Percentiles rank a stretch among this genome's conserved stretches.
Evolutionary conservation across 2,329 filamentous ascomycete species (phyloP).

Genomic region (Cryphonectria japonica): DNA sequence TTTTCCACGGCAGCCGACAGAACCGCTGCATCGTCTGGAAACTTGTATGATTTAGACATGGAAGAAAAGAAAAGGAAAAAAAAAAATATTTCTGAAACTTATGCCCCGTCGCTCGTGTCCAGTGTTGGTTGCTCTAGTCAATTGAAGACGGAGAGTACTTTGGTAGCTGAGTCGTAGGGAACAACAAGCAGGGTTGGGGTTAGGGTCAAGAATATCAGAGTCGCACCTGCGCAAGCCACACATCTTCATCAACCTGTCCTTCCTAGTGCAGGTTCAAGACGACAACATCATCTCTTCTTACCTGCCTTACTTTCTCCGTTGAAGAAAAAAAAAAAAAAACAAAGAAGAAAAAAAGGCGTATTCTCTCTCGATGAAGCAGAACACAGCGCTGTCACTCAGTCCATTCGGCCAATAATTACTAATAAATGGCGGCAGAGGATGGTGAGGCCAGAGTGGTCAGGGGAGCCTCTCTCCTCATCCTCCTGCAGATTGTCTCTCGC

Average conservation of each 20-base stretch:
- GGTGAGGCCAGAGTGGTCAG: conserved; percentile 50
- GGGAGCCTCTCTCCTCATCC: conserved; percentile 83
- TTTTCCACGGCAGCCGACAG: neutral
- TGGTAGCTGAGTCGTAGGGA: no score
- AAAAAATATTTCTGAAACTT: neutral
- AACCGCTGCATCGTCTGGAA: neutral
- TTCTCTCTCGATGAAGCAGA: neutral
- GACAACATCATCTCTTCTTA: neutral
- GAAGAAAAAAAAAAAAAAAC: no score
- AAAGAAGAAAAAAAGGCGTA: no score
- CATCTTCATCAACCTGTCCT: conserved; percentile 1
- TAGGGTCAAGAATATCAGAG: neutral
- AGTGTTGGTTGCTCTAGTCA: no score
- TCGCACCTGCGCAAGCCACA: conserved; percentile 1
- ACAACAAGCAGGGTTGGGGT: neutral
- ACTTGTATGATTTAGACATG: neutral
- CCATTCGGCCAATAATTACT: neutral
- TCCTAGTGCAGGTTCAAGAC: neutral
- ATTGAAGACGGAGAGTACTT: no score
- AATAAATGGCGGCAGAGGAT: conserved; percentile 24
- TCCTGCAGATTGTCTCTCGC: conserved; percentile 85
- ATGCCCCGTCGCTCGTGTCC: neutral
- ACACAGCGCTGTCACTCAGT: neutral
- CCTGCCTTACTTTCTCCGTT: neutral
- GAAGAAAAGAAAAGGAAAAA: neutral